phyloP scores from a whole-genome alignment of 2,329 filamentous ascomycete genomes.

The Nemania diffusa region DNA sequence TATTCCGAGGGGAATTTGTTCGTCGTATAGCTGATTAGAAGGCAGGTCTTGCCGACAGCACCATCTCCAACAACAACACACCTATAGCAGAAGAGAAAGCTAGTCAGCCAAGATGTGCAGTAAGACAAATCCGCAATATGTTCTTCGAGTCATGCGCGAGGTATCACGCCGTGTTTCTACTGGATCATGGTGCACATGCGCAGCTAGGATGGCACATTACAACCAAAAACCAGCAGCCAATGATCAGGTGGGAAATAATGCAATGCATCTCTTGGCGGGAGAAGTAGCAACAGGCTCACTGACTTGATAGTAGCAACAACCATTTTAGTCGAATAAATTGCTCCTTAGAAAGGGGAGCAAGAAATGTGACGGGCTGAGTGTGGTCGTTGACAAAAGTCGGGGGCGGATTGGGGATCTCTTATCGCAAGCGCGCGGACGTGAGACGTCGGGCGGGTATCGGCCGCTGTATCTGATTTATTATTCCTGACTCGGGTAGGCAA shows the following conservation, averaged over 20 bases:
- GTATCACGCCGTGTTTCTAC: conserved; percentile 29
- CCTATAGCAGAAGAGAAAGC: conserved; percentile 60
- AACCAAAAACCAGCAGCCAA: conserved; percentile 9
- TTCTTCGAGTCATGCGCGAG: conserved; percentile 21
- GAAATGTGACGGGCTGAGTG: conserved; percentile 10
- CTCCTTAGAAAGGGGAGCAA: conserved; percentile 23
- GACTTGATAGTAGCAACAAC: conserved; percentile 74
- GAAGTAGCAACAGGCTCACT: conserved; percentile 48
- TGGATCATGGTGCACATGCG: conserved; percentile 26
- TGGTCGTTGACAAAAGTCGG: conserved; percentile 31
- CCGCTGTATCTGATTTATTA: conserved; percentile 36
- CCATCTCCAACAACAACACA: conserved; percentile 99
- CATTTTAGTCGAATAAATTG: conserved; percentile 56
- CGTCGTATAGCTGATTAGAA: conserved; percentile 98
- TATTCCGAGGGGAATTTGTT: conserved; percentile 99
- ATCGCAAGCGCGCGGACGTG: conserved; percentile 43
- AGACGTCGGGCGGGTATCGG: conserved; percentile 44
- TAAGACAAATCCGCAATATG: conserved; percentile 19
- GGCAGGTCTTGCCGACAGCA: conserved; percentile 99
- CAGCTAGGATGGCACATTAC: conserved; percentile 27
- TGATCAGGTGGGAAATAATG: conserved; percentile 18
- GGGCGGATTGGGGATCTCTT: conserved; percentile 36
- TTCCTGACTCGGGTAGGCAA: conserved; percentile 30
- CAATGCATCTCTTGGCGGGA: conserved; percentile 29
- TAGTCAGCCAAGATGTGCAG: conserved; percentile 36